phyloP scores from a whole-genome alignment of 495 filamentous ascomycete genomes.

The Hypoxylon fuscum region DNA sequence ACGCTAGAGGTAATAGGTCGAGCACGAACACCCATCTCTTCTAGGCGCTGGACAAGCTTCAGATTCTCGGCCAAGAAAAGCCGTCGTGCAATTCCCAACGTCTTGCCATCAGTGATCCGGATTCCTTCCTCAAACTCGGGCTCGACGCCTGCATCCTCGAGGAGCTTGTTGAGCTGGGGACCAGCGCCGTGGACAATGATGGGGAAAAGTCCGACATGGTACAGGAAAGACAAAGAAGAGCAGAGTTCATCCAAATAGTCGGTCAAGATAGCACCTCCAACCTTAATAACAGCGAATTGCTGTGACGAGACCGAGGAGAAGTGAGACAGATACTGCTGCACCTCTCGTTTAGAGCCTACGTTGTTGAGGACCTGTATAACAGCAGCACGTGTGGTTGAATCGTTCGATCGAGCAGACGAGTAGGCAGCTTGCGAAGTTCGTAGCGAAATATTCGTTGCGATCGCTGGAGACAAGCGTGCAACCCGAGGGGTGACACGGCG shows the following conservation, averaged over 20 bases:
- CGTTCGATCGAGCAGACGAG: slow-evolving; percentile 50
- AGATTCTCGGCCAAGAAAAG: slow-evolving; percentile 96
- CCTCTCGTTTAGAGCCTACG: slow-evolving; percentile 95
- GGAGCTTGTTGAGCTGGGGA: slow-evolving; percentile 92
- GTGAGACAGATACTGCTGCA: slow-evolving; percentile 97
- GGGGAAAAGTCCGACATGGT: slow-evolving; percentile 94
- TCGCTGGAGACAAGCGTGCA: slow-evolving; percentile 40
- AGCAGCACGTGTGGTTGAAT: slow-evolving; percentile 77
- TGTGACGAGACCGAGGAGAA: slow-evolving; percentile 97
- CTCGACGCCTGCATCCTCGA: slow-evolving; percentile 92
- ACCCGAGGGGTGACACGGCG: slow-evolving; percentile 52
- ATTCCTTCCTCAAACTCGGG: slow-evolving; percentile 98
- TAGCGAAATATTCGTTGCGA: slow-evolving; percentile 37
- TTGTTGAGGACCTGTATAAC: slow-evolving; percentile 95
- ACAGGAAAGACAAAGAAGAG: slow-evolving; percentile 87
- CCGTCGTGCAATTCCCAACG: slow-evolving; percentile 85
- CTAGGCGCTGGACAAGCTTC: slow-evolving; percentile 90
- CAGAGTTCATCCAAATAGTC: slow-evolving; percentile 92
- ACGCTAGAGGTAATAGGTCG: slow-evolving; percentile 93
- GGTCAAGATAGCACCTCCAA: slow-evolving; percentile 95
- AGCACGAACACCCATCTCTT: slow-evolving; percentile 89
- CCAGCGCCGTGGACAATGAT: slow-evolving; percentile 97
- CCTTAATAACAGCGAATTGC: slow-evolving; percentile 99
- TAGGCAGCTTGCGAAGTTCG: slow-evolving; percentile 42
- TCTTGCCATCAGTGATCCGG: slow-evolving; percentile 94